Evolutionary conservation across 73 alveolate species (phyloP), one percentile per base, ranked within the genome.

Genomic region (Urostyla sp.): DNA sequence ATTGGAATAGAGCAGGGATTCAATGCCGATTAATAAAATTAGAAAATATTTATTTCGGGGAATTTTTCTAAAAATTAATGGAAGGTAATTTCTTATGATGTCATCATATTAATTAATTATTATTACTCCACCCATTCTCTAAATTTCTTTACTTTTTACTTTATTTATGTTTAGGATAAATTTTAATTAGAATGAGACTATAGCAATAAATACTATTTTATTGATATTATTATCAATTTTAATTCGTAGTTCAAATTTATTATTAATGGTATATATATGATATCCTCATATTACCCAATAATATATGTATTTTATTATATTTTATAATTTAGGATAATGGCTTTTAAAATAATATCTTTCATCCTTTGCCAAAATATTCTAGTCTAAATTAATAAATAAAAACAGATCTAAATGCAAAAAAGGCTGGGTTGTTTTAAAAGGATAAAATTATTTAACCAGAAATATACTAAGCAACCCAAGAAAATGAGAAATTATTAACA

Each of bases 201-300:
- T n/a, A n/a, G n/a, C n/a, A n/a, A n/a, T n/a, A n/a, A n/a, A n/a
- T n/a, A n/a, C n/a, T n/a, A n/a, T n/a, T n/a, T n/a, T n/a, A n/a
- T n/a, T n/a, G n/a, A n/a, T n/a, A n/a, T n/a, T n/a, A n/a, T n/a
- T n/a, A n/a, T n/a, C n/a, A n/a, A n/a, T n/a, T n/a, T n/a, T n/a
- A n/a, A n/a, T n/a, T n/a, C n/a, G n/a, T n/a, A 66, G 28, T 66
- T 66, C 46, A 66, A 66, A 45, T 66, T 66, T 46, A 40, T 66
- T 3, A 28, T 66, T 13, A 63, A 66, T 23, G 80, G 80, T 18
- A 43, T 31, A 44, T 66, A 10, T 28, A 46, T 40, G 57, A 8
- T 45, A 11, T 66, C 80, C 5, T 13, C 11, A 5, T 66, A 66
- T 26, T 66, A 66, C 24, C 80, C 80, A 20, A 66, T 13, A 24